Conservation (phyloP, 345 rosid genomes). For the Gossypium arboreum region DNA sequence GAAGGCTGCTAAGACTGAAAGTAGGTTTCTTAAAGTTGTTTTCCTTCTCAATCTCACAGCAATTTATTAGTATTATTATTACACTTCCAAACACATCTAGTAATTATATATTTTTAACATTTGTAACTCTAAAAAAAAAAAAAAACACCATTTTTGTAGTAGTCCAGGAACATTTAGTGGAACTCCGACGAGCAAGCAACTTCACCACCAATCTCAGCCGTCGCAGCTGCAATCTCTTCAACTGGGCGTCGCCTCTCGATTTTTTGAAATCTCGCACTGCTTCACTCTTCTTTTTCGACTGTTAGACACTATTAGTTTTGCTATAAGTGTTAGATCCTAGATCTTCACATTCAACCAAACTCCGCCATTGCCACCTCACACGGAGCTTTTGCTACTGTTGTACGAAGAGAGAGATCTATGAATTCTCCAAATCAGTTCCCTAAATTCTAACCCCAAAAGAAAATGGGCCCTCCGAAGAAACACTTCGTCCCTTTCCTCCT, state of each 20-base stretch:
- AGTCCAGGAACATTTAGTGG: neutral
- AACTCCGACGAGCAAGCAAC: neutral
- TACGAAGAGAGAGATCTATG: neutral
- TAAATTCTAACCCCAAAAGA: conserved; percentile 21
- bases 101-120: too few relatives aligned
- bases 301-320: neutral
- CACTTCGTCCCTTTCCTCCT: conserved; percentile 33
- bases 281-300: neutral
- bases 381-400: neutral
- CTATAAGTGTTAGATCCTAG: neutral
- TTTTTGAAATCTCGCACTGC: neutral
- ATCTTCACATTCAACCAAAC: neutral
- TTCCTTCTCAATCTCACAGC: too few relatives aligned
- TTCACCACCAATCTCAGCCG: neutral
- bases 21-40: neutral
- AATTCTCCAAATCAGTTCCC: neutral
- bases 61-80: too few relatives aligned
- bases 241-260: neutral
- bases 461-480: conserved; percentile 37
- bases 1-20: neutral
- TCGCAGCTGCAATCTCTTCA: neutral
- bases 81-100: too few relatives aligned
- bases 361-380: neutral
- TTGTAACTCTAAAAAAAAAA: too few relatives aligned
- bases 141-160: neutral